Evolutionary conservation across 2,329 filamentous ascomycete genomes (phyloP).

Genomic region (Alternaria viburni): DNA sequence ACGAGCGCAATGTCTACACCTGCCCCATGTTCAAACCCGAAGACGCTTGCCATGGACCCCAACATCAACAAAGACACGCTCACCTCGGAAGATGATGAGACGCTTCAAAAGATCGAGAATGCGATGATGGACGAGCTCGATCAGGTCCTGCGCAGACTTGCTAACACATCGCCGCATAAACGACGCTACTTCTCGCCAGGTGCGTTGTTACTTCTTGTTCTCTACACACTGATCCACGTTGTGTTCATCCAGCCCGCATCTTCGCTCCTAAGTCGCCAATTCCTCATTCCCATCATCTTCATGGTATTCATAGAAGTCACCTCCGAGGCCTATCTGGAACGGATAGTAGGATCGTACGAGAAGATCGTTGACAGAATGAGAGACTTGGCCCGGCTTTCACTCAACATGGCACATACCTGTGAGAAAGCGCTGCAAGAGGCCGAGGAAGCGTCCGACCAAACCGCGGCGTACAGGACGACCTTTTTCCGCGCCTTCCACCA

Average conservation of each 20-base stretch:
- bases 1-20: not conserved
- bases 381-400: not conserved
- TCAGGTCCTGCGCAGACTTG: not conserved
- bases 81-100: too few relatives aligned
- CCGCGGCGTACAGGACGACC: not conserved
- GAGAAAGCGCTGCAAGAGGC: not conserved
- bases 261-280: not conserved
- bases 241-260: not conserved
- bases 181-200: not conserved
- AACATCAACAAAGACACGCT: not conserved
- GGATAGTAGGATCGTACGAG: not conserved
- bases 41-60: not conserved
- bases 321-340: not conserved
- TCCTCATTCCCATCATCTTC: not conserved
- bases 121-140: not conserved
- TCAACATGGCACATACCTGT: not conserved
- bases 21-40: not conserved
- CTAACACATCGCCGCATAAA: too few relatives aligned
- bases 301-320: not conserved
- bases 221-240: not conserved
- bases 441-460: not conserved
- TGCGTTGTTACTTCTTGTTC: accelerated
- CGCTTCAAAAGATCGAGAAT: too few relatives aligned
- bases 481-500: not conserved
- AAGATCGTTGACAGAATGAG: not conserved